Conservation (phyloP, 306 rosid species). For the Vigna unguiculata region DNA sequence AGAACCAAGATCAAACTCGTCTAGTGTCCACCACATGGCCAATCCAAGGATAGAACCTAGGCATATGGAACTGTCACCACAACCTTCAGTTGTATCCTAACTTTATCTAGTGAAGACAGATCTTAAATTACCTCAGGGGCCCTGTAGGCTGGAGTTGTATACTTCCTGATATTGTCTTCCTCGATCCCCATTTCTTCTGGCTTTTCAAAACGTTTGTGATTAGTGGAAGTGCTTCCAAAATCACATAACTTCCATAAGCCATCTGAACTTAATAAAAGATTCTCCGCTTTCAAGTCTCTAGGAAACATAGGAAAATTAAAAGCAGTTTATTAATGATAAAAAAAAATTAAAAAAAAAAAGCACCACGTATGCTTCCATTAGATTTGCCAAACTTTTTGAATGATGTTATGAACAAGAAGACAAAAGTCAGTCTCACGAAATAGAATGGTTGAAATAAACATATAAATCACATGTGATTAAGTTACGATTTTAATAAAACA, state of each 20-base stretch:
- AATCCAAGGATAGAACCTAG: slow-evolving; percentile 1
- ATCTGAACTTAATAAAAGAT: slow-evolving; percentile 79
- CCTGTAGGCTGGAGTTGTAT: slow-evolving; percentile 98
- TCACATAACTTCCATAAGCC: slow-evolving; percentile 97
- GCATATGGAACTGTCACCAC: not conserved
- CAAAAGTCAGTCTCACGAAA: not conserved
- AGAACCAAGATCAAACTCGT: not conserved
- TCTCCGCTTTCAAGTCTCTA: slow-evolving; percentile 97
- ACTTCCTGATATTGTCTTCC: slow-evolving; percentile 98
- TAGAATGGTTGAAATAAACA: slow-evolving; percentile 7
- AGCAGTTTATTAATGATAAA: slow-evolving; percentile 16
- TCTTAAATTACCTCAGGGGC: slow-evolving; percentile 78
- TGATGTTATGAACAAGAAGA: not conserved
- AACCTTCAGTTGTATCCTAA: not conserved
- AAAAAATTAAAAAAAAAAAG: slow-evolving; percentile 25
- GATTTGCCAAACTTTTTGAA: slow-evolving; percentile 16
- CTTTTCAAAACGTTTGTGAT: slow-evolving; percentile 93
- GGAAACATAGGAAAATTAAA: slow-evolving; percentile 32
- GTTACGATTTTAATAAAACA: slow-evolving; percentile 10
- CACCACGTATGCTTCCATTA: not conserved
- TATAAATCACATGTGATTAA: not conserved
- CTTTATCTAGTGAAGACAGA: slow-evolving; percentile 32
- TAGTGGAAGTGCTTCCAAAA: slow-evolving; percentile 93
- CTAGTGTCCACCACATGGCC: not conserved
- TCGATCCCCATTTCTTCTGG: slow-evolving; percentile 99